Evolutionary conservation across 2,329 filamentous ascomycete species (phyloP), one percentile per base, ranked within the genome.

Genomic region (Clarireedia homoeocarpa): DNA sequence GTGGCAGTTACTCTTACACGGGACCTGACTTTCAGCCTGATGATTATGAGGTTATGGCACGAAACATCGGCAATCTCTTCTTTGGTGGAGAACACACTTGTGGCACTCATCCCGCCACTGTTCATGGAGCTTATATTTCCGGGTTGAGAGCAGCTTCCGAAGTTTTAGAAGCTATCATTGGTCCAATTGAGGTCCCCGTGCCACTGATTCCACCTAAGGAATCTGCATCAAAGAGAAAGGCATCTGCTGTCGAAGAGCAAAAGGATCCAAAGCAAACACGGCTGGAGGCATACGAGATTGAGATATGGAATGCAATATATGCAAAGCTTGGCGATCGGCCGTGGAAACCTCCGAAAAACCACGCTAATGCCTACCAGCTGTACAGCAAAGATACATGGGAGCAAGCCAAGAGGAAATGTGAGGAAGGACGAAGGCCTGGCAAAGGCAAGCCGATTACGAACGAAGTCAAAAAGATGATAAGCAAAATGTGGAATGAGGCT

Each of bases 81-180:
- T 99, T 99, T 71, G 94, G 92, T 15, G 94, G 94, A 48, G 94
- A 99, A 72, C 94, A 96, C 59, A 99, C 95, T 0, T 96, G 89
- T 64, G 91, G 89, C 48, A 96, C 91, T 0, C 91, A 99, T 69
- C 94, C 95, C 12, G 94, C 95, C 34, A 99, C 94, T 2, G 94
- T 99, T 0, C 94, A 99, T 64, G 94, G 94, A 5, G 95, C 94
- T 7, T 99, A 97, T 68, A 76, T 99, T 4, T 96, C 94, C 2
- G 95, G 94, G 2, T 77, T 99, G 5, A 85, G 94, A 50, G 94
- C 88, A 3, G 94, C 94, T 10, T 86, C 88, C 3, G 91, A 97
- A 67, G 81, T 99, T 2, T 76, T 96, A 39, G 85, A 92, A 54
- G 76, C 82, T 2, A 81, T 96, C 69, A 76, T 94, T 34, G 94